Base-by-base conservation (phyloP, 2,329 filamentous ascomycete species). In the Sclerotinia spermophila region DNA sequence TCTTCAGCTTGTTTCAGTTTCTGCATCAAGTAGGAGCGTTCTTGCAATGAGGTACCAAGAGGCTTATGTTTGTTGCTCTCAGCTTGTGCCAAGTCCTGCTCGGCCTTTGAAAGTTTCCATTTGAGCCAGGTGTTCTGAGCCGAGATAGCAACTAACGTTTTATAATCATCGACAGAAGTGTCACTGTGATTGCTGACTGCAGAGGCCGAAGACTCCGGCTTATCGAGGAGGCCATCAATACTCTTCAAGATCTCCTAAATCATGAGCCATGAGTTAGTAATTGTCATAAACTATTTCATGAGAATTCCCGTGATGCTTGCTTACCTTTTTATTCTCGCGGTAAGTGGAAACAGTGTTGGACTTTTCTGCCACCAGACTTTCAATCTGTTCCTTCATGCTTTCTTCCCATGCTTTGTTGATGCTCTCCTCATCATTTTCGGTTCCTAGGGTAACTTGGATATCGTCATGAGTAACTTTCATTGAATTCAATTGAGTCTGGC, bases 31-130 rank as follows among this genome's bases (percentile, higher is more conserved):
- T 4, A 1, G 11, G n/a, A 48, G 45, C 11, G 3, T 48, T 48
- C 45, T 48, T 48, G 45, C n/a, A 24, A n/a, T 48, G 45, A n/a
- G 10, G 24, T 48, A n/a, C 4, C 10, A n/a, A 3, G 1, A 48
- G 1, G 24, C 0, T 5, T 2, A 11, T 8, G 0, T 13, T 4
- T 13, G 24, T 4, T 3, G 24, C 24, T n/a, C n/a, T 1, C 2
- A 48, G 10, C 27, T 17, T 2, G 19, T 48, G 0, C 21, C 27
- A 48, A 35, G 15, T 17, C 30, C 3, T n/a, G 21, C 15, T 48
- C 10, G 42, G 21, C 24, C 7, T n/a, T 35, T 10, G 30, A 3
- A 30, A 64, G 42, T 64, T 64, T 1, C 5, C 3, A 2, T 30
- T 61, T 27, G 15, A 62, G 27, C 24, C 5, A 48, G 42, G 19